Conservation (phyloP, 108 stramenopile species). For the Skeletonema grethae region DNA sequence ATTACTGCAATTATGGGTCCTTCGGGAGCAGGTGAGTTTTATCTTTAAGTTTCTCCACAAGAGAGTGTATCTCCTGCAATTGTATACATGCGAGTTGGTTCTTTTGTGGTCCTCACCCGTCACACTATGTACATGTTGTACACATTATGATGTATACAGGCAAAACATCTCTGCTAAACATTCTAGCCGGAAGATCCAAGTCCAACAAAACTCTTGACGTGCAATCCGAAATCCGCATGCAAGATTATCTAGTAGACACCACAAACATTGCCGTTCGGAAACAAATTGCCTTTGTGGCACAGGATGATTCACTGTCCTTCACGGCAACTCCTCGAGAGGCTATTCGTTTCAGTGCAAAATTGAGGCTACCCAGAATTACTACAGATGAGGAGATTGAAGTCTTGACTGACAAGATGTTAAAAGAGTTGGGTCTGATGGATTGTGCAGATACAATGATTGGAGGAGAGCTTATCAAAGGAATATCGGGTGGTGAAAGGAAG, state of each 20-base stretch:
- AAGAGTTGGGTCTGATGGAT: conserved; percentile 66
- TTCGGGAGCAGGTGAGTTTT: conserved; percentile 34
- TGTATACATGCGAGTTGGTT: background rate
- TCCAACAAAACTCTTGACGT: conserved; percentile 43
- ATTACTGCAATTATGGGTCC: conserved; percentile 81
- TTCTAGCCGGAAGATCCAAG: conserved; percentile 69
- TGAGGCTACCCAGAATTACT: conserved; percentile 67
- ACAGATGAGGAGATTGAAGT: conserved; percentile 60
- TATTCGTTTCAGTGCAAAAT: conserved; percentile 78
- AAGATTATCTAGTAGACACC: conserved; percentile 69
- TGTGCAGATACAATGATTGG: conserved; percentile 79
- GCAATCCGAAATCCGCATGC: conserved; percentile 63
- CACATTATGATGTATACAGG: conserved; percentile 25
- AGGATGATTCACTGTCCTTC: conserved; percentile 81
- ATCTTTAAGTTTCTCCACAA: no score
- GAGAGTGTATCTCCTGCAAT: no score
- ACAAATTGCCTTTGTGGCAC: conserved; percentile 86
- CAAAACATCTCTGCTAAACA: conserved; percentile 84
- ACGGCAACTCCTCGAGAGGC: conserved; percentile 88
- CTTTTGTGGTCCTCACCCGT: background rate
- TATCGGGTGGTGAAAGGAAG: conserved; percentile 82
- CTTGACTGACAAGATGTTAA: conserved; percentile 74
- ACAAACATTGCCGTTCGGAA: conserved; percentile 65
- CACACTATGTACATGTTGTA: background rate
- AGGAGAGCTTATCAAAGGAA: conserved; percentile 70